phyloP scores from a whole-genome alignment of 2,329 filamentous ascomycete genomes.

The Penicillium sp. region DNA sequence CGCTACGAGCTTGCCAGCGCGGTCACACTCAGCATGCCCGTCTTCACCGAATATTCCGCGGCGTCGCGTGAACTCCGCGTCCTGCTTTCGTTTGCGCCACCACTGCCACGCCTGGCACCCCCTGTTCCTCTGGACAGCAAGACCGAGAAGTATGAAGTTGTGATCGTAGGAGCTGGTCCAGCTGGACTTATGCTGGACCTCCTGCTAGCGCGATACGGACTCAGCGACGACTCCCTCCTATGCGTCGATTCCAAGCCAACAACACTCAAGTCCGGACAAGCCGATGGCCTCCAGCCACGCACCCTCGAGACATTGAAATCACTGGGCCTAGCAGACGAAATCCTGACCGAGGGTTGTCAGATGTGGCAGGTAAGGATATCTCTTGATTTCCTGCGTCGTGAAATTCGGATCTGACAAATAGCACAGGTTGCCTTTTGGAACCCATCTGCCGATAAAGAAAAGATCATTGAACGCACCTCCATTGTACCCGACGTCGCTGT shows the following conservation, averaged over 20 bases:
- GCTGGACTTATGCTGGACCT: conserved; percentile 45
- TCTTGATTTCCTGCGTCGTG: background rate
- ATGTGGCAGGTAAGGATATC: conserved; percentile 48
- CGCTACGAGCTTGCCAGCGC: background rate
- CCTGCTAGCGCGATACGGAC: conserved; percentile 46
- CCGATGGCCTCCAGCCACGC: conserved; percentile 45
- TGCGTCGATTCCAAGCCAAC: conserved; percentile 46
- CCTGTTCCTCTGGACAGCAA: conserved; percentile 12
- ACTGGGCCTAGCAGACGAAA: conserved; percentile 42
- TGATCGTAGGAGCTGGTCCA: conserved; percentile 46
- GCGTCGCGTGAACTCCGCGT: conserved; percentile 42
- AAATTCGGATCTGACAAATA: background rate
- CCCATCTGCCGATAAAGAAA: conserved; percentile 50
- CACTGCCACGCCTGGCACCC: conserved; percentile 37
- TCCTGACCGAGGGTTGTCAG: conserved; percentile 41
- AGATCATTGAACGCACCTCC: conserved; percentile 64
- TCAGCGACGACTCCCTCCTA: conserved; percentile 42
- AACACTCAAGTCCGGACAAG: conserved; percentile 43
- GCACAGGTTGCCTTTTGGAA: conserved; percentile 65
- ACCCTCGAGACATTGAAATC: conserved; percentile 47
- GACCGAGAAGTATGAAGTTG: conserved; percentile 43
- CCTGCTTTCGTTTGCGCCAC: conserved; percentile 41
- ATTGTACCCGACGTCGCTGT: conserved; percentile 56
- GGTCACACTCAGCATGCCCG: conserved; percentile 33
- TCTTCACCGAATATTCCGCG: conserved; percentile 39